phyloP scores from a whole-genome alignment of 495 filamentous ascomycete genomes.

The Xylaria longipes region DNA sequence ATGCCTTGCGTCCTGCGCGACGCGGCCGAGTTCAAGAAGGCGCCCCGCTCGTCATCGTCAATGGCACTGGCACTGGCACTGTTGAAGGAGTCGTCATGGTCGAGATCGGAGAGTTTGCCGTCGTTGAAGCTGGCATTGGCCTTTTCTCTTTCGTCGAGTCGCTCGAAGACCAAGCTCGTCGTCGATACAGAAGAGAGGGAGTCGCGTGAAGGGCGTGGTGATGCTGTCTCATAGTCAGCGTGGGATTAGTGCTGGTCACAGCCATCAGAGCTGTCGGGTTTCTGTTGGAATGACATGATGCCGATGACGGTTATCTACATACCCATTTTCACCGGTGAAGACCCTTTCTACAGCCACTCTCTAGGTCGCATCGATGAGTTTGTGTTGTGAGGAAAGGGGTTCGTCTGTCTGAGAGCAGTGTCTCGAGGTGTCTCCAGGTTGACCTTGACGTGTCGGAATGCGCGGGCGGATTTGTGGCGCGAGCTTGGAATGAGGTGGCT shows the following conservation, averaged over 20 bases:
- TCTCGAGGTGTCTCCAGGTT: no score
- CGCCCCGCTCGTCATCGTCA: slow-evolving; percentile 50
- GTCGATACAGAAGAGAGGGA: slow-evolving; percentile 75
- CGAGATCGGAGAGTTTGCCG: slow-evolving; percentile 41
- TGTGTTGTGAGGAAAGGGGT: neutral
- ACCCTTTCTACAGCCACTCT: neutral
- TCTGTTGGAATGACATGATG: neutral
- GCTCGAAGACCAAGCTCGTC: slow-evolving; percentile 78
- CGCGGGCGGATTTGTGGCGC: slow-evolving; percentile 2
- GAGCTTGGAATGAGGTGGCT: slow-evolving; percentile 13
- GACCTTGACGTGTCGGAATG: slow-evolving; percentile 17
- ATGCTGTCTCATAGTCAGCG: slow-evolving; percentile 30
- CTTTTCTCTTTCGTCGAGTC: slow-evolving; percentile 62
- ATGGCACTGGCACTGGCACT: slow-evolving; percentile 38
- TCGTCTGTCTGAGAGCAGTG: neutral
- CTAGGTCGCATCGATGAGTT: neutral
- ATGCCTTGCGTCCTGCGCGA: slow-evolving; percentile 47
- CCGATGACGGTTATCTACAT: neutral
- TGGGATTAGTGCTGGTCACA: neutral
- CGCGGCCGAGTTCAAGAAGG: slow-evolving; percentile 46
- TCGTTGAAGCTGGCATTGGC: slow-evolving; percentile 44
- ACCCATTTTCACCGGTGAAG: slow-evolving; percentile 20
- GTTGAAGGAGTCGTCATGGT: slow-evolving; percentile 57
- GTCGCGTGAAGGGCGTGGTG: slow-evolving; percentile 56
- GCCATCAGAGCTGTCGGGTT: neutral